Base-by-base conservation (phyloP, 768 basidiomycete genomes). In the Podaxis sp. region DNA sequence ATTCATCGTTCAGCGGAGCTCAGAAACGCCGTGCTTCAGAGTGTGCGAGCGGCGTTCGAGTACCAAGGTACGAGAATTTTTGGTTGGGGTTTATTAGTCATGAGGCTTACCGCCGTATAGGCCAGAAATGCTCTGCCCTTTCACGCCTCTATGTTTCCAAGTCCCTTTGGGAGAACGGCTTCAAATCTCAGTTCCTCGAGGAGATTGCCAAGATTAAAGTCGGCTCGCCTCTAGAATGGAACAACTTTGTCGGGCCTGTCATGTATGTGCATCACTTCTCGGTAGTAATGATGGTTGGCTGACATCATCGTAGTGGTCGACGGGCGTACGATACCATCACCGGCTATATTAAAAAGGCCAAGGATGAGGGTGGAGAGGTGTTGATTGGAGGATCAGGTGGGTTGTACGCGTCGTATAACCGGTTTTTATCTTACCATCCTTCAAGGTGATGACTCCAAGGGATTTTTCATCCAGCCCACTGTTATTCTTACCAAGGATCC, bases 41-140 rank as follows among this genome's bases (percentile, higher is more conserved):
- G 81, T 56, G 83, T 98, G 64, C 83, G 97, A 59, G 91, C 83
- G 17, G 95, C 90, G 1, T 98, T 96, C 74, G 97, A 99, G 76
- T 99, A 98, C 74, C 94, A 95, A 80, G 95, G 93, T 86, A 65
- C 40, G 75, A 43, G 13, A 24, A 24, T 25, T 8, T 4, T 22
- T 13, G 29, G 2, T 24, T 25, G 13, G n/a, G 5, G 40, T 37
- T 13, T 41, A n/a, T 54, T 2, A 27, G 40, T 47, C 17, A 15
- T 4, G n/a, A 25, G 15, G 9, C 33, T 46, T 37, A 55, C 38
- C n/a, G 7, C 11, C 19, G 8, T 22, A 17, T 54, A 90, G 91
- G 94, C 55, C 97, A 99, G 73, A 99, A 98, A 76, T 99, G 97
- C 74, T 96, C 94, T 12, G 97, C 97, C 0, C 83, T 96, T 36